phyloP scores from a whole-genome alignment of 2,329 filamentous ascomycete genomes.

The Trematosphaeria pertusa region DNA sequence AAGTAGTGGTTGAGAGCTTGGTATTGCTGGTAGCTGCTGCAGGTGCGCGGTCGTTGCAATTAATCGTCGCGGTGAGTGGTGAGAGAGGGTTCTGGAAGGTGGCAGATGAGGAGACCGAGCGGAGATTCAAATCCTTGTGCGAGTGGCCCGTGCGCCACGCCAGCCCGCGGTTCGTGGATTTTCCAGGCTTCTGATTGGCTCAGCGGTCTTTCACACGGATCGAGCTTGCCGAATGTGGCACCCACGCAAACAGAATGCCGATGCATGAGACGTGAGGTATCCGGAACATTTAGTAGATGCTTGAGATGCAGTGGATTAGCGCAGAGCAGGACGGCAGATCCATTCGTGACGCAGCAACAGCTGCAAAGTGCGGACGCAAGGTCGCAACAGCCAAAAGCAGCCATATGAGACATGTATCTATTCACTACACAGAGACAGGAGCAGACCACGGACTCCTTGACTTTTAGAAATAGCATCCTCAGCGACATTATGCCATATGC shows the following conservation, averaged over 20 bases:
- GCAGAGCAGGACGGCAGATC: background rate
- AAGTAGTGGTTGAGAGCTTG: background rate
- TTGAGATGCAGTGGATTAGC: too few relatives aligned
- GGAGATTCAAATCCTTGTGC: constrained; percentile 11
- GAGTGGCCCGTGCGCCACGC: constrained; percentile 1
- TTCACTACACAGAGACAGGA: constrained; percentile 11
- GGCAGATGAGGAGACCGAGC: constrained; percentile 8
- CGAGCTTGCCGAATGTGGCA: too few relatives aligned
- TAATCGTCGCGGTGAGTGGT: background rate
- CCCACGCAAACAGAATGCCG: too few relatives aligned
- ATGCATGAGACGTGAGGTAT: too few relatives aligned
- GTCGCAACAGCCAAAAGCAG: too few relatives aligned
- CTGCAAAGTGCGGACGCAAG: too few relatives aligned
- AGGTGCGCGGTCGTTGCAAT: background rate
- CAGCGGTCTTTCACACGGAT: background rate
- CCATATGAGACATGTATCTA: constrained; percentile 12
- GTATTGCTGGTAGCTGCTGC: background rate
- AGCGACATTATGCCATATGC: constrained; percentile 26
- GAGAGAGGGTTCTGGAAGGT: constrained; percentile 6
- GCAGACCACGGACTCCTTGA: constrained; percentile 26
- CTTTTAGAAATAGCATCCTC: constrained; percentile 49
- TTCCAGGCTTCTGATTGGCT: constrained; percentile 5
- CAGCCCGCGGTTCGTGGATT: background rate
- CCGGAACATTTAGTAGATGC: too few relatives aligned
- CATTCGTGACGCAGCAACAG: background rate